A percentile compares a stretch with the other conserved stretches of the same genome.
phyloP scores from a whole-genome alignment of 176 grass and related monocot genomes.

The Phyllostachys edulis region DNA sequence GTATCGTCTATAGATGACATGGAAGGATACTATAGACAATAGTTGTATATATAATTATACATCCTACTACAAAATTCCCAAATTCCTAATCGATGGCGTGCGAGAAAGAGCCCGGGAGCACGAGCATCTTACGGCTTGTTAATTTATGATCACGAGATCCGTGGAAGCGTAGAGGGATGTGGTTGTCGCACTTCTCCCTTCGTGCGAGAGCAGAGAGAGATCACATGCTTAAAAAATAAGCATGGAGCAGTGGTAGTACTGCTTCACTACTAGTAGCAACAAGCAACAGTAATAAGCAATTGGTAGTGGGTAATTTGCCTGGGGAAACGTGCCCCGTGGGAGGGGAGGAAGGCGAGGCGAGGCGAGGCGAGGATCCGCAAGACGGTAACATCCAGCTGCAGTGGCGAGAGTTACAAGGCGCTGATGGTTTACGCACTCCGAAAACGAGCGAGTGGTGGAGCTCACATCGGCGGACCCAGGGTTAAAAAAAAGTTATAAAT shows the following conservation, averaged over 20 bases:
- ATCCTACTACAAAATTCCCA: neutral
- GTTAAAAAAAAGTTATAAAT: too few relatives aligned
- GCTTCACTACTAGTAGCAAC: too few relatives aligned
- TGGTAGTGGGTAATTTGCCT: neutral
- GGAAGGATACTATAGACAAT: too few relatives aligned
- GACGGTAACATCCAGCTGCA: slow-evolving; percentile 3
- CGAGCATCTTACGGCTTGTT: neutral
- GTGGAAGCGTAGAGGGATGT: neutral
- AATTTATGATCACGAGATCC: neutral
- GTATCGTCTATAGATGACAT: too few relatives aligned
- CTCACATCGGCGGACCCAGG: too few relatives aligned
- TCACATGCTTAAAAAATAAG: too few relatives aligned
- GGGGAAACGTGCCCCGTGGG: neutral
- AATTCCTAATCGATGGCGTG: neutral
- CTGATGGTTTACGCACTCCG: neutral
- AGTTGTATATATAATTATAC: too few relatives aligned
- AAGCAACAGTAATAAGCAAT: neutral
- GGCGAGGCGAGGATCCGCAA: neutral
- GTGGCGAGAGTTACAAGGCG: neutral
- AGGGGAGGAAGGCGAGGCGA: neutral
- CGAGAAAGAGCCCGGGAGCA: slow-evolving; percentile 16
- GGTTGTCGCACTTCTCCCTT: neutral
- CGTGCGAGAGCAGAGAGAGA: neutral
- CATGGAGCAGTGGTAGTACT: too few relatives aligned
- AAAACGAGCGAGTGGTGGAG: neutral